Conservation (phyloP, 2,329 filamentous ascomycete genomes). For the Exophiala dermatitidis region DNA sequence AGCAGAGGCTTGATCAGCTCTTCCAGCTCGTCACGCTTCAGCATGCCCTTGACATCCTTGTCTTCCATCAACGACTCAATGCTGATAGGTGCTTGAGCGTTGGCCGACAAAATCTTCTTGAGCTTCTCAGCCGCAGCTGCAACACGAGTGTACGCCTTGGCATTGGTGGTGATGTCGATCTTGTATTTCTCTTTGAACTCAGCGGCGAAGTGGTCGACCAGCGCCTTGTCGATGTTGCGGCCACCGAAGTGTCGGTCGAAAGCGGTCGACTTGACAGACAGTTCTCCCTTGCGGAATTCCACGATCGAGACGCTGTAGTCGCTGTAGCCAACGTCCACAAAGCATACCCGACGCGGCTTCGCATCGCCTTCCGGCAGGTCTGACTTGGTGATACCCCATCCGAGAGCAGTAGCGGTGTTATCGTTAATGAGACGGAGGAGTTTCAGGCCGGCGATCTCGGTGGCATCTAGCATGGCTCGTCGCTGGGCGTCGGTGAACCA, state of each 20-base stretch:
- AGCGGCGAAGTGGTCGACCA: slow-evolving; percentile 88
- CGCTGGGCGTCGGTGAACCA: slow-evolving; percentile 98
- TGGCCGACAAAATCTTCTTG: slow-evolving; percentile 97
- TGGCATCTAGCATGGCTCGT: slow-evolving; percentile 78
- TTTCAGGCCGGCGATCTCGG: slow-evolving; percentile 90
- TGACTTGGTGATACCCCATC: slow-evolving; percentile 95
- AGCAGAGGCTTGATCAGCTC: slow-evolving; percentile 80
- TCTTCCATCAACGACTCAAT: slow-evolving; percentile 99
- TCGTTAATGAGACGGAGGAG: slow-evolving; percentile 93
- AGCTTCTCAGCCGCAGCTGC: slow-evolving; percentile 87
- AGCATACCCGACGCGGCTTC: slow-evolving; percentile 82
- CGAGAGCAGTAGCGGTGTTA: slow-evolving; percentile 89
- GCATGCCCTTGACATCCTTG: slow-evolving; percentile 76
- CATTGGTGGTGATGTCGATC: slow-evolving; percentile 86
- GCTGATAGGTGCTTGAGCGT: slow-evolving; percentile 84
- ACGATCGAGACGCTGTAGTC: slow-evolving; percentile 92
- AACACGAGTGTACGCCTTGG: slow-evolving; percentile 82
- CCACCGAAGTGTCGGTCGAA: slow-evolving; percentile 96
- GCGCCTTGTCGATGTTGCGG: slow-evolving; percentile 89
- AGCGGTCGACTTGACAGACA: slow-evolving; percentile 84
- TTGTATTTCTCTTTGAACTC: slow-evolving; percentile 98
- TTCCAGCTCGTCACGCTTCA: slow-evolving; percentile 93
- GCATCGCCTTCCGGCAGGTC: slow-evolving; percentile 84
- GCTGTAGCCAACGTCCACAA: slow-evolving; percentile 92
- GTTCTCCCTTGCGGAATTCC: slow-evolving; percentile 94